Evolutionary conservation across 2,329 filamentous ascomycete genomes (phyloP).

Genomic region (Scedosporium dehoogii): DNA sequence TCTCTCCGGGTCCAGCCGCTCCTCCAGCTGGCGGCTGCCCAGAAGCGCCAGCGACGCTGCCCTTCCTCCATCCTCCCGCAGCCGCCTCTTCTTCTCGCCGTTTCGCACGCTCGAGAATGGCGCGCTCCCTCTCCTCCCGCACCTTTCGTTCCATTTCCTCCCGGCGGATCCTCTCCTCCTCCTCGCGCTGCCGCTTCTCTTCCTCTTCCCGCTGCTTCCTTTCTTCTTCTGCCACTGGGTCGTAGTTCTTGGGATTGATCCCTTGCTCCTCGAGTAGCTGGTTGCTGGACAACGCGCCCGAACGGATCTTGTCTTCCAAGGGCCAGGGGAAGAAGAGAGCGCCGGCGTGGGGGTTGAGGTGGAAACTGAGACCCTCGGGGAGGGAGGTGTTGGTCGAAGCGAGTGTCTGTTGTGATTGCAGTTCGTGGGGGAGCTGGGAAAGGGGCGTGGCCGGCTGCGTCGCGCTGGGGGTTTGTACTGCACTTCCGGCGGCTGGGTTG

Average conservation of each 20-base stretch:
- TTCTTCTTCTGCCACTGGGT: conserved; percentile 45
- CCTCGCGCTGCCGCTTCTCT: conserved; percentile 34
- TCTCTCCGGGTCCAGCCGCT: conserved; percentile 23
- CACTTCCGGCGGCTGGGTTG: conserved; percentile 10
- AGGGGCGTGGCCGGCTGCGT: conserved; percentile 11
- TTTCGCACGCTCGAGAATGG: conserved; percentile 31
- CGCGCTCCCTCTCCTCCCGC: conserved; percentile 27
- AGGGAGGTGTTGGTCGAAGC: conserved; percentile 29
- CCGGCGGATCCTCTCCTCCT: conserved; percentile 33
- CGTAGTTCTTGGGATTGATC: conserved; percentile 49
- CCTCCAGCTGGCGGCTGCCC: conserved; percentile 15
- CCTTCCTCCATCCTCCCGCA: conserved; percentile 27
- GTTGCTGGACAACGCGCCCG: conserved; percentile 55
- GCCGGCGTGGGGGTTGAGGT: conserved; percentile 45
- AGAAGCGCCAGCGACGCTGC: conserved; percentile 21
- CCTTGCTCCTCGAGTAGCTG: conserved; percentile 54
- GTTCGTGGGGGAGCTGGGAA: conserved; percentile 15
- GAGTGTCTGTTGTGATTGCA: conserved; percentile 21
- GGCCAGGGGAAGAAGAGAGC: conserved; percentile 71
- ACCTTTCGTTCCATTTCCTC: conserved; percentile 33
- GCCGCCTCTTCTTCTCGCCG: conserved; percentile 31
- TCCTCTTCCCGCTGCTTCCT: conserved; percentile 41
- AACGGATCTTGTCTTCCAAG: conserved; percentile 55
- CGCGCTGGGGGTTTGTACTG: conserved; percentile 15
- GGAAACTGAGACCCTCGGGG: conserved; percentile 36